Conservation (phyloP, 225 moss, liverwort and hornwort species). For the Pleurozium schreberi region DNA sequence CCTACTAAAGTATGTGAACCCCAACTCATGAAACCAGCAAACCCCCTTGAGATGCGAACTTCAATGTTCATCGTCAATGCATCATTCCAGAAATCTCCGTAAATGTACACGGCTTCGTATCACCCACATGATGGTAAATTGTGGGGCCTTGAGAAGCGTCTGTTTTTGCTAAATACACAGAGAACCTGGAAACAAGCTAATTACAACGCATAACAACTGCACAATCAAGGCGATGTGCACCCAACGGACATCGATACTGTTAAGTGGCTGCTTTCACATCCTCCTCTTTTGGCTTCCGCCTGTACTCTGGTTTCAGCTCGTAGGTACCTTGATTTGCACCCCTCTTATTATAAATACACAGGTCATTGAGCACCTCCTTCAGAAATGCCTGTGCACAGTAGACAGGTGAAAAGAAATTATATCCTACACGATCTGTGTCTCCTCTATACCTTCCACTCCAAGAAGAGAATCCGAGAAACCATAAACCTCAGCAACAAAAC, state of each 20-base stretch:
- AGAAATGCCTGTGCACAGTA: conserved; percentile 69
- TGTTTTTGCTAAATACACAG: conserved; percentile 14
- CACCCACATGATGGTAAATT: not conserved
- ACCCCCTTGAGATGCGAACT: not conserved
- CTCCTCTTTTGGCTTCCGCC: conserved; percentile 51
- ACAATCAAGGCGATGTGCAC: not conserved
- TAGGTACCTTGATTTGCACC: conserved; percentile 98
- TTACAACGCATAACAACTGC: conserved; percentile 20
- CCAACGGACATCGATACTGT: not conserved
- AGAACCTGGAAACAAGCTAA: conserved; percentile 12
- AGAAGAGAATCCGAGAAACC: not conserved
- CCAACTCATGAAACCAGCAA: not conserved
- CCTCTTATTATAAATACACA: conserved; percentile 95
- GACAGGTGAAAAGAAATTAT: not conserved
- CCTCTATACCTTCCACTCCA: not conserved
- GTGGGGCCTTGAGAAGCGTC: conserved; percentile 3
- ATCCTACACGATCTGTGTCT: not conserved
- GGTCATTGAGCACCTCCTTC: conserved; percentile 90
- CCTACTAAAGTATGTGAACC: not conserved
- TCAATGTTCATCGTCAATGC: conserved; percentile 7
- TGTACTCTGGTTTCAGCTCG: conserved; percentile 96
- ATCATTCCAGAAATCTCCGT: conserved; percentile 17
- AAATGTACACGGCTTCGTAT: conserved; percentile 22
- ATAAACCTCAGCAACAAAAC: not conserved
- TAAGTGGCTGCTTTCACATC: conserved; percentile 42